Evolutionary conservation across 495 filamentous ascomycete genomes (phyloP), one percentile per base, ranked within the genome.

Genomic region (Xylaria cubensis): DNA sequence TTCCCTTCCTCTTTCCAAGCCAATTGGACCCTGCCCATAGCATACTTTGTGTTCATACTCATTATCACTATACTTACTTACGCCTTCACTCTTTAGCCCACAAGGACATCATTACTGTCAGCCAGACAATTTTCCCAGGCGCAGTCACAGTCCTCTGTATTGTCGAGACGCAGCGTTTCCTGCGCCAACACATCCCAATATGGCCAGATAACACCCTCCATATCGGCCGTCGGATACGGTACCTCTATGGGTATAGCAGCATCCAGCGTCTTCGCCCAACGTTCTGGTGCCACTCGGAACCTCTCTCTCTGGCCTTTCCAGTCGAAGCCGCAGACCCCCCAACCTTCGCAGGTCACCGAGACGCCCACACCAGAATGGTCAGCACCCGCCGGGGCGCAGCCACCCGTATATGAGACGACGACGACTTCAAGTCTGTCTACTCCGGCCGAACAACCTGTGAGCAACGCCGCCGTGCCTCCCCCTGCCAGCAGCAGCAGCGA

Each of bases 261-360:
- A 12, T 77, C 71, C 17, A 21, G 75, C 21, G 74, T 77, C 4
- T 79, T 79, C 46, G 75, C 77, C 15, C 77, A 76, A 50, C 75
- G 75, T 13, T 75, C 74, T 39, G 77, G 75, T 34, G 75, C 74
- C 24, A 70, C 77, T 42, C 71, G 77, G 55, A 77, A 76, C 53
- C 56, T 79, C 55, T 79, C 78, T 17, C 69, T 80, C n/a, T 80
- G 78, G 78, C 78, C 78, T 0, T 80, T 80, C 71, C 67, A 62
- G 55, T 77, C 77, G 34, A 79, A 75, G 51, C 29, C 58, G 8
- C 58, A 74, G 44, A 42, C 72, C 12, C 56, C 73, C 3, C 36
- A 39, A 24, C 17, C 58, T 1, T 5, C 58, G 7, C 13, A 62
- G 29, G 41, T 58, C 1, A 10, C 24, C 41, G 63, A 39, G 32